Percentiles rank a stretch among this genome's conserved stretches.
These are phyloP conservation scores for Hapsidospora chrysogenum DNA, from an alignment of 495 filamentous ascomycete species.

Conservation along the genomic window DNA sequence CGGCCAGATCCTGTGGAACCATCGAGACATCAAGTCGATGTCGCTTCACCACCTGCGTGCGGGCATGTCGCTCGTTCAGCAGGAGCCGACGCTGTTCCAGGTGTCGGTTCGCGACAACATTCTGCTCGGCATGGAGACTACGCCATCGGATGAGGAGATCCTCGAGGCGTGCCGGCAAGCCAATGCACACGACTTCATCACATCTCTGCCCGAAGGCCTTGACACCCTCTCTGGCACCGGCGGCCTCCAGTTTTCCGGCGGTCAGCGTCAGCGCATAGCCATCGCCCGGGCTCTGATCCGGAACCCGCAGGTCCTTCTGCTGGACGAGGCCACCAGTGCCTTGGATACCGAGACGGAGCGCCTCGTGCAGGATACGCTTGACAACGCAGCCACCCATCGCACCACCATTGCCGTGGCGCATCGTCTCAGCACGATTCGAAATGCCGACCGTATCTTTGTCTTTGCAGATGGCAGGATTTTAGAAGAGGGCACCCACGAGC, in stretches of 20 bases:
- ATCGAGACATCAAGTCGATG: conserved; percentile 18
- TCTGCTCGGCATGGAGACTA: conserved; percentile 5
- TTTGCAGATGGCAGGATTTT: conserved; percentile 34
- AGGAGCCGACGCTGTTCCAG: conserved; percentile 25
- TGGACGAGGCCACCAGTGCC: conserved; percentile 58
- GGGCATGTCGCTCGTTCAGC: conserved; percentile 19
- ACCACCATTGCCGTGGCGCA: conserved; percentile 27
- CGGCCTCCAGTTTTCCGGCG: conserved; percentile 41
- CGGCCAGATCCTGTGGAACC: conserved; percentile 35
- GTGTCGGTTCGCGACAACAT: conserved; percentile 29
- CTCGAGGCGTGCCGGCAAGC: conserved; percentile 12
- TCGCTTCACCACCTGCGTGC: conserved; percentile 24
- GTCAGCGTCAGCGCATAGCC: conserved; percentile 46
- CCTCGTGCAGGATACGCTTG: conserved; percentile 17
- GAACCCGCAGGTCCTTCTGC: conserved; percentile 49
- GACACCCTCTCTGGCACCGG: conserved; percentile 36
- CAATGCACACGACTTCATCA: conserved; percentile 25
- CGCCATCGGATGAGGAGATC: conserved; percentile 22
- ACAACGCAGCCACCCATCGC: conserved; percentile 10
- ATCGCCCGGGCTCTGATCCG: conserved; percentile 50
- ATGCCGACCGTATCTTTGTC: conserved; percentile 41
- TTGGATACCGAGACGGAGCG: conserved; percentile 35
- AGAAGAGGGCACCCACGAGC: conserved; percentile 32
- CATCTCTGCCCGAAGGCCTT: conserved; percentile 29
- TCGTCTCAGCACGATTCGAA: conserved; percentile 37